phyloP scores from a whole-genome alignment of 306 rosid genomes.

The Quillaja saponaria region DNA sequence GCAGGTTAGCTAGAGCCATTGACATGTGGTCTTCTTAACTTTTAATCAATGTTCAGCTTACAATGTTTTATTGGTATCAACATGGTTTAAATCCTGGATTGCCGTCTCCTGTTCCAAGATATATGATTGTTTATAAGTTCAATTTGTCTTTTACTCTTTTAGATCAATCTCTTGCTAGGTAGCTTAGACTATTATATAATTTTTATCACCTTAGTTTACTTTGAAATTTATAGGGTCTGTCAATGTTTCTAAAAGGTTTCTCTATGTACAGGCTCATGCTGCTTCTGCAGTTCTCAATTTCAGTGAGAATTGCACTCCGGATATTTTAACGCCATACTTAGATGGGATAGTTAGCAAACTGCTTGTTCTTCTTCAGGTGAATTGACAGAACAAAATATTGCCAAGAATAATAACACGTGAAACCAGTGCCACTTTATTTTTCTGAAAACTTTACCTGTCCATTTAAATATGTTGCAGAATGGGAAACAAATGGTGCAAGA shows the following conservation, averaged over 20 bases:
- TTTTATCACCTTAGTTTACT: background rate
- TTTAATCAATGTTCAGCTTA: background rate
- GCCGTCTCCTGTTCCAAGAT: too few relatives aligned
- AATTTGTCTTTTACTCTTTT: too few relatives aligned
- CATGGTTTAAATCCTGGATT: too few relatives aligned
- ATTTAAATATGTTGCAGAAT: conserved; percentile 50
- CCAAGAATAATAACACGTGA: conserved; percentile 3
- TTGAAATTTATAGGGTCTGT: background rate
- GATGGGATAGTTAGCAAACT: conserved; percentile 94
- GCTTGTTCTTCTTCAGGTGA: conserved; percentile 94
- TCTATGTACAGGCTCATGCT: conserved; percentile 85
- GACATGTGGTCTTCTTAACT: conserved; percentile 2
- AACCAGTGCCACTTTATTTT: background rate
- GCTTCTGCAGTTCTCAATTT: conserved; percentile 99
- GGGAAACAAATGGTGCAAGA: conserved; percentile 99
- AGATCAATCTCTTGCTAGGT: too few relatives aligned
- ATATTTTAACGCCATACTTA: conserved; percentile 80
- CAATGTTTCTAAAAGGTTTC: conserved; percentile 6
- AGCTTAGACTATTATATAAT: too few relatives aligned
- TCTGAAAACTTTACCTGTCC: background rate
- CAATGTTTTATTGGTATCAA: background rate
- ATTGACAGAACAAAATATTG: conserved; percentile 5
- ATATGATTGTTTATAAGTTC: too few relatives aligned
- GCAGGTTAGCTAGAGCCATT: conserved; percentile 54
- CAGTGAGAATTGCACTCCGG: conserved; percentile 98